Conservation (phyloP, 164 flowering plant species). For the Aristolochia californica region DNA sequence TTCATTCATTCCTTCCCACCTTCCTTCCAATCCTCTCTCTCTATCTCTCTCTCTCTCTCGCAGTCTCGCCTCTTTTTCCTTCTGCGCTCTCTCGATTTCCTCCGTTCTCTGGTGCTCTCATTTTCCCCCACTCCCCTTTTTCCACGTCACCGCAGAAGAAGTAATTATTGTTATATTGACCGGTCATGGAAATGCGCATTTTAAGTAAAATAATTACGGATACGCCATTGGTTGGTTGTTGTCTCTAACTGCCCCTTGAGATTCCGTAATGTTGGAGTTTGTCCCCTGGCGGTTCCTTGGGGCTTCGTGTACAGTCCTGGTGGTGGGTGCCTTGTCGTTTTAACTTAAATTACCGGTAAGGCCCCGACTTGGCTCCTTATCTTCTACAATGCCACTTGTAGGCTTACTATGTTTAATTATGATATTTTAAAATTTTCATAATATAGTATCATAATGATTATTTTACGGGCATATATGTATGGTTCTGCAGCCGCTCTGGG, state of each 20-base stretch:
- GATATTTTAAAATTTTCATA: too few species aligned
- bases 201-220: constrained; percentile 1
- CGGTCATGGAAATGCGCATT: constrained; percentile 5
- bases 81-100: constrained; percentile 7
- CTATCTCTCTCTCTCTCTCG: background rate
- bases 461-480: too few species aligned
- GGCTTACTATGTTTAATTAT: too few species aligned
- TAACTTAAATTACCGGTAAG: too few species aligned
- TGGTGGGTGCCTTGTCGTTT: too few species aligned
- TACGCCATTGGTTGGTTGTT: background rate
- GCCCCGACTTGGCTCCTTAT: background rate
- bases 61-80: background rate
- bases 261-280: background rate
- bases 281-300: too few species aligned
- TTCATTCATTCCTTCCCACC: constrained; percentile 16
- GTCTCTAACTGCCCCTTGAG: background rate
- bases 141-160: constrained; percentile 24
- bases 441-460: too few species aligned
- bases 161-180: constrained; percentile 13
- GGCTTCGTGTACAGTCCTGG: too few species aligned
- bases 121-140: constrained; percentile 4
- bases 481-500: too few species aligned
- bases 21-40: constrained; percentile 3
- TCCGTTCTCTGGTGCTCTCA: too few species aligned
- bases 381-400: background rate